Percentiles rank a stretch among this genome's conserved stretches.
These are phyloP conservation scores for Jamesozyma spencerorum DNA, from an alignment of 805 yeast species.

Conservation along the genomic window DNA sequence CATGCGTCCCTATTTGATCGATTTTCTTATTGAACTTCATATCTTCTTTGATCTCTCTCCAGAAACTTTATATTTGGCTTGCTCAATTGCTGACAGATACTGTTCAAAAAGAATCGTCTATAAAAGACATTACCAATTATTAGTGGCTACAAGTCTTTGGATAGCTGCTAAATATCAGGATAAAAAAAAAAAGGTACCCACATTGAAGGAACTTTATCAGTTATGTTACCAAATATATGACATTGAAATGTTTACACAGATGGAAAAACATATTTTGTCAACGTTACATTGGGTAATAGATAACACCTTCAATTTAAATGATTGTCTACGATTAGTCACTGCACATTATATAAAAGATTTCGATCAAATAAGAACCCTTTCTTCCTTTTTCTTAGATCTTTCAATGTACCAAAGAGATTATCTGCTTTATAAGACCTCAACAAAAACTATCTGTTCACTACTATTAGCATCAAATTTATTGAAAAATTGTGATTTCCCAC, in stretches of 20 bases:
- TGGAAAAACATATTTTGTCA: conserved; percentile 65
- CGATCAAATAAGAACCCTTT: conserved; percentile 17
- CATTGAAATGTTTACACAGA: conserved; percentile 52
- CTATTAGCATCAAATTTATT: conserved; percentile 44
- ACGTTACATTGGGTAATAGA: conserved; percentile 56
- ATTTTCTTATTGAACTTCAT: conserved; percentile 88
- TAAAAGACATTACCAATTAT: conserved; percentile 69
- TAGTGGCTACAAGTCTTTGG: conserved; percentile 77
- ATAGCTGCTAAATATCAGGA: conserved; percentile 92
- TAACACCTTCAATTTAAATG: conserved; percentile 3
- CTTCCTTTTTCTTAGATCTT: conserved; percentile 46
- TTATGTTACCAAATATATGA: conserved; percentile 58
- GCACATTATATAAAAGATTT: not conserved
- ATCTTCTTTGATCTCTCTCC: conserved; percentile 72
- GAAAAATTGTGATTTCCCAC: conserved; percentile 14
- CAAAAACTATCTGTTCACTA: conserved; percentile 42
- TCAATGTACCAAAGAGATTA: conserved; percentile 43
- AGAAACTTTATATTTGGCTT: conserved; percentile 74
- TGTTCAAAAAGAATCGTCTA: conserved; percentile 68
- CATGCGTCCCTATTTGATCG: conserved; percentile 76
- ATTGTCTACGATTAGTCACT: conserved; percentile 1
- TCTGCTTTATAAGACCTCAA: conserved; percentile 37
- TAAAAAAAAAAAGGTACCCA: conserved; percentile 68
- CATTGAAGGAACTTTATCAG: conserved; percentile 57
- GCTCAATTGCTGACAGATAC: conserved; percentile 79